phyloP scores from a whole-genome alignment of 2,329 filamentous ascomycete genomes.

The Exophiala alcalophila region DNA sequence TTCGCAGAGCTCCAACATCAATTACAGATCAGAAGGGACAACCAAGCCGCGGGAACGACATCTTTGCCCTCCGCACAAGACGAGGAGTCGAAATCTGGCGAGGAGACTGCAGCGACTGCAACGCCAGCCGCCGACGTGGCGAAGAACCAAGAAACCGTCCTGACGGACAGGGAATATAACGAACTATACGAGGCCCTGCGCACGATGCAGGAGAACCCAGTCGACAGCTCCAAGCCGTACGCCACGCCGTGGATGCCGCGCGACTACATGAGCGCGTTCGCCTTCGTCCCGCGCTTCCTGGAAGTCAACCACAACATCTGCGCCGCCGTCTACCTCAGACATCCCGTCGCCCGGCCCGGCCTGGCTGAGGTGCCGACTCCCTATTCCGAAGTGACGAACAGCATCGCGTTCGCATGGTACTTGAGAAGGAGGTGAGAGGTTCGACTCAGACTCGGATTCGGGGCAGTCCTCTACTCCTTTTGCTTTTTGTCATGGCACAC shows the following conservation, averaged over 20 bases:
- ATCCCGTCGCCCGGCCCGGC: conserved; percentile 84
- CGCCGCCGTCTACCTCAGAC: conserved; percentile 87
- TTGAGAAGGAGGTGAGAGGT: conserved; percentile 67
- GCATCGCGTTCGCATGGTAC: conserved; percentile 93
- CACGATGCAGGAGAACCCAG: conserved; percentile 69
- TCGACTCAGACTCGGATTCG: too few relatives aligned
- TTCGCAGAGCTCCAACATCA: conserved; percentile 52
- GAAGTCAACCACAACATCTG: conserved; percentile 98
- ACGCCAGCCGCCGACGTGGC: conserved; percentile 38
- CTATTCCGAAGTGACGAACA: conserved; percentile 66
- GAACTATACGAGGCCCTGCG: conserved; percentile 57
- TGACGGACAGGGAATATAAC: conserved; percentile 49
- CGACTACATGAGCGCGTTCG: conserved; percentile 84
- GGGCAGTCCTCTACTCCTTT: too few relatives aligned
- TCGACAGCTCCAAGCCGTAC: conserved; percentile 78
- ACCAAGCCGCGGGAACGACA: conserved; percentile 20
- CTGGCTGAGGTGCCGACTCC: conserved; percentile 80
- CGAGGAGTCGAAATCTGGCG: conserved; percentile 9
- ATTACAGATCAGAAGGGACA: conserved; percentile 41
- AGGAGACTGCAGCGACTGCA: conserved; percentile 26
- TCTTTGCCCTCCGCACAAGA: conserved; percentile 18
- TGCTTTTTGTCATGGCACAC: too few relatives aligned
- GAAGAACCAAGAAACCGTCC: conserved; percentile 39
- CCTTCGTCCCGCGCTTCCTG: conserved; percentile 90
- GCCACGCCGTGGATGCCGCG: conserved; percentile 85